phyloP scores from a whole-genome alignment of 2,329 filamentous ascomycete species.

The Myriosclerotinia scirpicola region DNA sequence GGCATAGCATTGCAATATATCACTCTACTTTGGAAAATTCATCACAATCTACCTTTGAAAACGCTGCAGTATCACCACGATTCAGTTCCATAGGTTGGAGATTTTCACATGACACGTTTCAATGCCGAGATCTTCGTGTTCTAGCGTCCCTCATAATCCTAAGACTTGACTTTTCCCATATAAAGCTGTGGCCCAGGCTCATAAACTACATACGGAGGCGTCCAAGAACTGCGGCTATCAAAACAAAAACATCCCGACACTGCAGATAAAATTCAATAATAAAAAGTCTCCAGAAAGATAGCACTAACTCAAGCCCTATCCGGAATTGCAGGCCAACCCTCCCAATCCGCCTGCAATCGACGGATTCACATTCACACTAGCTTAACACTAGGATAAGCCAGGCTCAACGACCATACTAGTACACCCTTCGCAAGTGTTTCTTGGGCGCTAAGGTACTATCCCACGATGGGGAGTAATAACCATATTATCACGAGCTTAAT shows the following conservation, averaged over 20 bases:
- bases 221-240: not conserved
- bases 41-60: not conserved
- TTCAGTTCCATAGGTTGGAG: not conserved
- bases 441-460: no score
- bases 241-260: not conserved
- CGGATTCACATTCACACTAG: not conserved
- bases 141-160: not conserved
- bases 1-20: not conserved
- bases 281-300: not conserved
- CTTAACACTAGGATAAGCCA: not conserved
- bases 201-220: not conserved
- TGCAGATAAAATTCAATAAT: not conserved
- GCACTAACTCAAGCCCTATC: not conserved
- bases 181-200: not conserved
- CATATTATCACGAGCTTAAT: not conserved
- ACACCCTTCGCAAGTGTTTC: not conserved
- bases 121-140: no score
- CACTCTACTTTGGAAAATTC: not conserved
- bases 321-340: no score
- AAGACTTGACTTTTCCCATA: not conserved
- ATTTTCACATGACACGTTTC: not conserved
- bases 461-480: not conserved
- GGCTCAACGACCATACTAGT: not conserved
- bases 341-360: not conserved
- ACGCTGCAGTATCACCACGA: not conserved